Percentiles rank a stretch among this genome's conserved stretches.
These are phyloP conservation scores for Cephalotrichum gorgonifer DNA, from an alignment of 2,329 filamentous ascomycete species.

Conservation along the genomic window DNA sequence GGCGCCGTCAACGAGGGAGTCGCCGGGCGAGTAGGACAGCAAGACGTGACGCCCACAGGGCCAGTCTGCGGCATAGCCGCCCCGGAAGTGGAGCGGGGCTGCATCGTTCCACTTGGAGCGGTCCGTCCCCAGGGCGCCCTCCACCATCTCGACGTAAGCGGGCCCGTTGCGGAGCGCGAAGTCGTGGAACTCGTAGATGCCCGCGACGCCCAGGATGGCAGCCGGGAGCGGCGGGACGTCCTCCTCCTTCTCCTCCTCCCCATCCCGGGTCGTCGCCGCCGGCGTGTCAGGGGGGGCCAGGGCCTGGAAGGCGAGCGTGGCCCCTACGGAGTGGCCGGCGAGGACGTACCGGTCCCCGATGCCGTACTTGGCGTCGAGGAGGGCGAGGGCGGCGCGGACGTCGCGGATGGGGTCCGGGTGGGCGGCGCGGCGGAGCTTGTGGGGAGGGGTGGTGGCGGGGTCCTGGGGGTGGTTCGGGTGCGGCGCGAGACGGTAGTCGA, in stretches of 20 bases:
- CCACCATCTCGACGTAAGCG: slow-evolving; percentile 46
- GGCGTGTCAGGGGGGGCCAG: slow-evolving; percentile 30
- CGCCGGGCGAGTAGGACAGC: slow-evolving; percentile 34
- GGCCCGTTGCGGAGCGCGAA: slow-evolving; percentile 35
- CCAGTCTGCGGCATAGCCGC: slow-evolving; percentile 31
- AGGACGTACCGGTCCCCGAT: slow-evolving; percentile 43
- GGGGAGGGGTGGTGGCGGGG: slow-evolving; percentile 3
- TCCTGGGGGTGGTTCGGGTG: slow-evolving; percentile 32
- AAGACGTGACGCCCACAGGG: slow-evolving; percentile 20
- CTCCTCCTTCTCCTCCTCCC: no score
- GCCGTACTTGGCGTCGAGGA: slow-evolving; percentile 32
- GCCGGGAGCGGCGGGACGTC: slow-evolving; percentile 27
- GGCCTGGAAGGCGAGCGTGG: slow-evolving; percentile 39
- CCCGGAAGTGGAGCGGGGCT: slow-evolving; percentile 39
- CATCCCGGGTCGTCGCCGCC: slow-evolving; percentile 16
- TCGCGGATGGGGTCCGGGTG: slow-evolving; percentile 53
- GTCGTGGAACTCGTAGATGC: slow-evolving; percentile 55
- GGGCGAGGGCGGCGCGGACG: slow-evolving; percentile 38
- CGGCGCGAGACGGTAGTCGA: slow-evolving; percentile 52
- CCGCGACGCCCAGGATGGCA: slow-evolving; percentile 50
- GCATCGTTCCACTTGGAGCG: slow-evolving; percentile 38
- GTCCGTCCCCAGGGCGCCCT: slow-evolving; percentile 49
- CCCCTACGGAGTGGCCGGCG: slow-evolving; percentile 53
- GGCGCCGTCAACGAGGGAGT: slow-evolving; percentile 38
- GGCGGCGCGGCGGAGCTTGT: slow-evolving; percentile 29